phyloP scores from a whole-genome alignment of 2,329 filamentous ascomycete genomes.

The Nemania bipapillata region DNA sequence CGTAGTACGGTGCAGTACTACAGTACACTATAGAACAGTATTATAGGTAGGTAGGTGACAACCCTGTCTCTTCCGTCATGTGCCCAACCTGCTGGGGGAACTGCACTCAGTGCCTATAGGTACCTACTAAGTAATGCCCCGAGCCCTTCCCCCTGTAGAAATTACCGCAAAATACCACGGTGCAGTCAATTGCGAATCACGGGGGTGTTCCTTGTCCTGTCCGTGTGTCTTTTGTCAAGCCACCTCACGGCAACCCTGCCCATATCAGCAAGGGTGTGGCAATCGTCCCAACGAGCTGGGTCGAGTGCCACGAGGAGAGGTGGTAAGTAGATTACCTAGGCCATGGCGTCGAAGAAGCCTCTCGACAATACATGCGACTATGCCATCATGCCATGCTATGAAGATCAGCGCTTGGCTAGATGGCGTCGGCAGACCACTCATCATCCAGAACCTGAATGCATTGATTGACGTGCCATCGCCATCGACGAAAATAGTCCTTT shows the following conservation, averaged over 20 bases:
- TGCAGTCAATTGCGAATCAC: conserved; percentile 20
- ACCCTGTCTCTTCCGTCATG: conserved; percentile 27
- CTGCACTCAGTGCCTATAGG: not conserved
- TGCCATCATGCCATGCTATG: not conserved
- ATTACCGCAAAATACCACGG: conserved; percentile 28
- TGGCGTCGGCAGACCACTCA: conserved; percentile 21
- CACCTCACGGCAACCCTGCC: conserved; percentile 38
- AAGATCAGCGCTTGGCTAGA: conserved; percentile 27
- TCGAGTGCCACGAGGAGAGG: conserved; percentile 45
- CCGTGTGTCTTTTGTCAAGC: conserved; percentile 32
- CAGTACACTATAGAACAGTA: not conserved
- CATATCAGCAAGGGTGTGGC: conserved; percentile 41
- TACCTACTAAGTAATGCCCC: not conserved
- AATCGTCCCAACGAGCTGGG: conserved; percentile 44
- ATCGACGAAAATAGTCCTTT: conserved; percentile 20
- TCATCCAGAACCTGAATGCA: conserved; percentile 2
- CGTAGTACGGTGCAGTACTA: not conserved
- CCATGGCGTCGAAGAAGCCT: conserved; percentile 31
- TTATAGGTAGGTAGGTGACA: not conserved
- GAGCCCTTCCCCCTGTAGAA: conserved; percentile 3
- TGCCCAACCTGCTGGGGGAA: conserved; percentile 17
- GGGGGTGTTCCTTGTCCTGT: conserved; percentile 29
- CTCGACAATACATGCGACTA: not conserved
- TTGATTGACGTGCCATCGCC: not conserved
- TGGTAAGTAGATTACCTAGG: conserved; percentile 24